phyloP scores from a whole-genome alignment of 495 filamentous ascomycete genomes.

The Penicillium dipodomyicola region DNA sequence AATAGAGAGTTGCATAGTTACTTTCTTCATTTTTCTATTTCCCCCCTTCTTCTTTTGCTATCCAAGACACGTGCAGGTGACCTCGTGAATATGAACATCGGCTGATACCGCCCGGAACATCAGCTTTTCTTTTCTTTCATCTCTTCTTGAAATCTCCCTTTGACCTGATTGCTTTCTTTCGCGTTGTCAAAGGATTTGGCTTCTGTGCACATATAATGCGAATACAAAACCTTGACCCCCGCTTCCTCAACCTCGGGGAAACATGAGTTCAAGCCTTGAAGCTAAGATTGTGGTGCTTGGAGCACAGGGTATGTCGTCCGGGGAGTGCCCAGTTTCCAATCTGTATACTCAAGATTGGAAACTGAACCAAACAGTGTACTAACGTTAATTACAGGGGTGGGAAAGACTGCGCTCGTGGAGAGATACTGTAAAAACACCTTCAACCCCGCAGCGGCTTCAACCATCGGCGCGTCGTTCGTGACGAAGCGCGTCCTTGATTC shows the following conservation, averaged over 20 bases:
- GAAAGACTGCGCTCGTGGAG: conserved; percentile 89
- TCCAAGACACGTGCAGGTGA: not conserved
- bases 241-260: conserved; percentile 32
- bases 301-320: conserved; percentile 57
- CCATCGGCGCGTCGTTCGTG: conserved; percentile 90
- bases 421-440: conserved; percentile 83
- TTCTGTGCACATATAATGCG: conserved; percentile 27
- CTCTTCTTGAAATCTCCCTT: conserved; percentile 2
- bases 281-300: conserved; percentile 92
- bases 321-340: not conserved
- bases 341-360: too few relatives aligned
- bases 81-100: conserved; percentile 5
- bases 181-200: not conserved
- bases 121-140: conserved; percentile 5
- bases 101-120: conserved; percentile 17
- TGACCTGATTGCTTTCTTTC: not conserved
- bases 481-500: conserved; percentile 88
- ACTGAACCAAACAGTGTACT: conserved; percentile 3
- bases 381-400: conserved; percentile 60
- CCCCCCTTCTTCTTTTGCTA: not conserved
- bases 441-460: conserved; percentile 67
- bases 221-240: conserved; percentile 29
- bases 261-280: conserved; percentile 75
- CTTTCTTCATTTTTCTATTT: not conserved
- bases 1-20: not conserved